Evolutionary conservation across 768 basidiomycete species (phyloP).

Genomic region (Cyathus striatus): DNA sequence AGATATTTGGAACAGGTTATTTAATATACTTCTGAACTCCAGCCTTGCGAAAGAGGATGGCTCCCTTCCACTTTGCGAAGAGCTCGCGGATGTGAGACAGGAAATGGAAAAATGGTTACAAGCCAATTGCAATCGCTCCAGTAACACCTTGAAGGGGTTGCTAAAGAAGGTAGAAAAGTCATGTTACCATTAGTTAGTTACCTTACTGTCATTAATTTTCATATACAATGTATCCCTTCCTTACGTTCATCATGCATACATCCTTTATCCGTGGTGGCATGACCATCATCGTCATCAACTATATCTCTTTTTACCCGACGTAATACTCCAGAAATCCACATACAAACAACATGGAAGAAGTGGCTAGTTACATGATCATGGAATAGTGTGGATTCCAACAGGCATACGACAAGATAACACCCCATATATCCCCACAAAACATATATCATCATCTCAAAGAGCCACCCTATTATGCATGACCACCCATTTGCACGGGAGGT

Average conservation of each 20-base stretch:
- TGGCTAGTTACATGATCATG: slow-evolving; percentile 4
- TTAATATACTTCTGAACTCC: slow-evolving; percentile 86
- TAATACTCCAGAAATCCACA: slow-evolving; percentile 31
- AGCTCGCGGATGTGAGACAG: slow-evolving; percentile 55
- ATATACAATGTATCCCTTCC: background rate
- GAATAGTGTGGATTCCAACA: background rate
- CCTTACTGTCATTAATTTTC: slow-evolving; percentile 5
- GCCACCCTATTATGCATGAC: slow-evolving; percentile 52
- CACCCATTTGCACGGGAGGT: slow-evolving; percentile 73
- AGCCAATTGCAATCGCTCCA: slow-evolving; percentile 81
- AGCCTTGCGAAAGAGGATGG: slow-evolving; percentile 48
- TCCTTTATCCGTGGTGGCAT: too few species aligned
- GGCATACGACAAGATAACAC: slow-evolving; percentile 1
- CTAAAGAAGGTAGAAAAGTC: slow-evolving; percentile 78
- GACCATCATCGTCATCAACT: too few species aligned
- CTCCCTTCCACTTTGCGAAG: slow-evolving; percentile 66
- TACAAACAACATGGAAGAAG: slow-evolving; percentile 22
- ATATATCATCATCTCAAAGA: background rate
- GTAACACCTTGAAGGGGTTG: slow-evolving; percentile 73
- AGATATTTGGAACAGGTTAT: slow-evolving; percentile 78
- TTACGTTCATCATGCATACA: background rate
- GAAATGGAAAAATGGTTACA: slow-evolving; percentile 91
- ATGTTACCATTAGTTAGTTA: slow-evolving; percentile 26
- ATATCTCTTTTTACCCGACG: slow-evolving; percentile 14
- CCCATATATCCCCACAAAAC: slow-evolving; percentile 1